phyloP scores from a whole-genome alignment of 2,329 filamentous ascomycete species.

The Aspergillus ruber region DNA sequence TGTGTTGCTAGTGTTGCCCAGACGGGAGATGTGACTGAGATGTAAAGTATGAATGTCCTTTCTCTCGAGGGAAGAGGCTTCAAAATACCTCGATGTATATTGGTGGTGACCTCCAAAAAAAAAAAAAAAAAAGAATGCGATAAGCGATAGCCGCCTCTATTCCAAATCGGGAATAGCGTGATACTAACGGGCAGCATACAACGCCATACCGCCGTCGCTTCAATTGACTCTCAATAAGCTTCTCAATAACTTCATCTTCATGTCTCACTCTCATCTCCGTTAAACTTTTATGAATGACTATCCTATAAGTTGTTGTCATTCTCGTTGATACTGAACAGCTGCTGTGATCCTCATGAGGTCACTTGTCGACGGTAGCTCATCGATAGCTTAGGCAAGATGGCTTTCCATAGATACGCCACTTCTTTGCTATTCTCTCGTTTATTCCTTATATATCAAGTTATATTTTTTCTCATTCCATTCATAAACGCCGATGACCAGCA shows the following conservation, averaged over 20 bases:
- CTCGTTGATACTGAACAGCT: neutral
- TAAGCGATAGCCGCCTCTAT: constrained; percentile 16
- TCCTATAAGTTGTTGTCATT: neutral
- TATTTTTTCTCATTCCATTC: constrained; percentile 12
- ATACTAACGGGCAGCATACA: neutral
- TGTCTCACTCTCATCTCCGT: neutral
- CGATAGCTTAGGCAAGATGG: neutral
- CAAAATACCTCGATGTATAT: too few relatives aligned
- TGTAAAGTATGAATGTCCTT: neutral
- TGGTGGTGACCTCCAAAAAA: neutral
- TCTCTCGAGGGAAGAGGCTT: neutral
- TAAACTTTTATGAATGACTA: neutral
- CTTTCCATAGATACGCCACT: neutral
- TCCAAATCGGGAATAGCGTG: constrained; percentile 5
- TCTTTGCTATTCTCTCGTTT: neutral
- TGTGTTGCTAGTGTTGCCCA: constrained; percentile 1
- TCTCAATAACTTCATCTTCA: neutral
- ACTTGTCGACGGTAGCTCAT: neutral
- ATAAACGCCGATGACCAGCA: constrained; percentile 18
- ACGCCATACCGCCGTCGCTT: neutral
- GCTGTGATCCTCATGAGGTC: neutral
- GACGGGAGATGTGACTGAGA: neutral
- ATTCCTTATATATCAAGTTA: constrained; percentile 6
- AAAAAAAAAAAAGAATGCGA: constrained; percentile 10
- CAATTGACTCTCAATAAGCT: too few relatives aligned